These are phyloP conservation scores for Lactifluus rugatus DNA, from an alignment of 768 basidiomycete species.

Conservation along the genomic window DNA sequence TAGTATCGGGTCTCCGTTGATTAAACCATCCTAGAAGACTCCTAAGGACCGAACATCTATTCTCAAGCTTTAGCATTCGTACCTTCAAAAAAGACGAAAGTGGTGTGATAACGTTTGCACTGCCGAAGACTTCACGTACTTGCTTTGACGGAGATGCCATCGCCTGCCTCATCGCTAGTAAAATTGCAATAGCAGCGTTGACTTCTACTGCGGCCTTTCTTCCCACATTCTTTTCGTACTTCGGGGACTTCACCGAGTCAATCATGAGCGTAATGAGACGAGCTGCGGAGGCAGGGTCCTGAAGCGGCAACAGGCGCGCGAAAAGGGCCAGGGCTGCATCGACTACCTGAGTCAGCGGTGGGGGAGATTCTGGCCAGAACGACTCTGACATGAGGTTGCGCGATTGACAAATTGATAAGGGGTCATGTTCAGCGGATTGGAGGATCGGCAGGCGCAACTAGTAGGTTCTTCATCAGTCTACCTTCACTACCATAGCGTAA, in stretches of 20 bases:
- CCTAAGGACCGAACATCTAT: not conserved
- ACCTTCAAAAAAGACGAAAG: constrained; percentile 75
- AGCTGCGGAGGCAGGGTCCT: constrained; percentile 51
- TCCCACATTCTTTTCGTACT: constrained; percentile 80
- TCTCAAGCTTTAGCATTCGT: constrained; percentile 12
- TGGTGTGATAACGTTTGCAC: constrained; percentile 46
- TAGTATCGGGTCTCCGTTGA: constrained; percentile 70
- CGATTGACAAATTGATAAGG: constrained; percentile 57
- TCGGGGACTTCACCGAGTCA: constrained; percentile 60
- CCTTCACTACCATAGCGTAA: not conserved
- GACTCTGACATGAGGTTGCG: constrained; percentile 29
- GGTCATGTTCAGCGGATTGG: constrained; percentile 80
- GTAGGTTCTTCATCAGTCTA: not conserved
- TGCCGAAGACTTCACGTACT: constrained; percentile 58
- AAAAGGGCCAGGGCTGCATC: constrained; percentile 88
- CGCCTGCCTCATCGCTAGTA: constrained; percentile 55
- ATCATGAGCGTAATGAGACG: constrained; percentile 49
- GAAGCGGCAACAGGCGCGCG: constrained; percentile 63
- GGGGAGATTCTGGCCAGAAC: constrained; percentile 55
- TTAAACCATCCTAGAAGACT: constrained; percentile 53
- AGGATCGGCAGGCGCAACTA: constrained; percentile 72
- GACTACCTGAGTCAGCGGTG: constrained; percentile 73
- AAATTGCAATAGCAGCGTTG: constrained; percentile 69
- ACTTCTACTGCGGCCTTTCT: constrained; percentile 75
- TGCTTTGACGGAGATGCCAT: constrained; percentile 45